Conservation (phyloP, 2,329 filamentous ascomycete genomes). For the Cercospora sojina region DNA sequence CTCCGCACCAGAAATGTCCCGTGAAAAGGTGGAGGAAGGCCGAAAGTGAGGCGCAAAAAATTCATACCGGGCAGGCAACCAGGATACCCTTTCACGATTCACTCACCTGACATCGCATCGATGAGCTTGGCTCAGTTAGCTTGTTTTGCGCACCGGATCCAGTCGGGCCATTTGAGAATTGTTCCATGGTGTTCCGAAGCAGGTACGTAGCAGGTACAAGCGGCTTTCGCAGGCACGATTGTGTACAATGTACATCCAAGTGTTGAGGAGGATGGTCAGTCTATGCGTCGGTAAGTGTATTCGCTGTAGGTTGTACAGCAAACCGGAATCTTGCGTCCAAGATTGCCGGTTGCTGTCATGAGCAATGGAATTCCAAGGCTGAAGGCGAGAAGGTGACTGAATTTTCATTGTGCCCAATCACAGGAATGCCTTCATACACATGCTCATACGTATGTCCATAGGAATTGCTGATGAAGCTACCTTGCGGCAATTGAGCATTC, state of each 20-base stretch:
- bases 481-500: not conserved
- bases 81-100: not conserved
- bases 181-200: not conserved
- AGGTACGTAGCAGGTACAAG: not conserved
- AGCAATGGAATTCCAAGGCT: too few species aligned
- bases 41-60: not conserved
- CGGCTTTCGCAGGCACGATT: too few species aligned
- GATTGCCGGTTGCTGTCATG: too few species aligned
- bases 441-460: too few species aligned
- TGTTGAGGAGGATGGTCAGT: not conserved
- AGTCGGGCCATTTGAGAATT: not conserved
- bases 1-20: not conserved
- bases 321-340: too few species aligned
- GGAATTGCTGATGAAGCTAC: too few species aligned
- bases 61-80: not conserved
- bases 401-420: not conserved
- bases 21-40: not conserved
- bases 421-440: not conserved
- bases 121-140: not conserved
- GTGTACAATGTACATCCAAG: not conserved
- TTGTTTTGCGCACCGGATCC: not conserved
- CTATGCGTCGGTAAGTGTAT: not conserved
- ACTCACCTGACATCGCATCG: not conserved
- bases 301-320: not conserved
- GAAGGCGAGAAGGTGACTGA: too few species aligned